Evolutionary conservation across 805 yeast species (phyloP), one percentile per base, ranked within the genome.

Genomic region (Saccharomycopsis javanensis): DNA sequence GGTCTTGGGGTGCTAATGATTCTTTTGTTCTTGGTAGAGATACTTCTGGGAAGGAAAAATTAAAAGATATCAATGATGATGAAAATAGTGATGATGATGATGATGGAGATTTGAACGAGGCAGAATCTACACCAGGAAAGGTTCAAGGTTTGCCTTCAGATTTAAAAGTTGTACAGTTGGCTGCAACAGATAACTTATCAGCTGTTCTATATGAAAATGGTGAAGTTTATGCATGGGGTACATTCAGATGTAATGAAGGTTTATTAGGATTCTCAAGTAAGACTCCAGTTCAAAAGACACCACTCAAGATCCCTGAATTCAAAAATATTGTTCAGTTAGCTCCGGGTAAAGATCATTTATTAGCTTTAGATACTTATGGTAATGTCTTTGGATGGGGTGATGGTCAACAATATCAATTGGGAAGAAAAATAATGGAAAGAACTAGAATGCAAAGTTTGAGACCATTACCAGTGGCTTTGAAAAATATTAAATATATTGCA

Each of bases 1-100:
- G 97, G 97, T 86, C 97, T 2, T 94, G 99, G 99, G 99, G 99
- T 58, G 86, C 88, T 51, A 94, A 94, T 64, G 99, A 94, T 66
- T 83, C 90, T 60, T 89, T 86, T 37, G 97, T 88, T 3, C 75
- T 94, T 50, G 99, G 98, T 18, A 82, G 99, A 69, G 88, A 86
- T 64, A 85, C 94, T 0, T 78, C 88, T 10, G 83, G 78, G 6
- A 80, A 74, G 20, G 96, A 85, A 61, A 75, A 77, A 27, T 72
- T 88, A 58, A 84, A 80, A 66, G 88, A 86, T 64, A 80, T 82
- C 74, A 88, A 83, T 63, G 83, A 70, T 2, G 76, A 67, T n/a
- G 76, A 70, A 30, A 75, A 74, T 35, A 84, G 79, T 52, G 88
- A 81, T 61, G 82, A 79, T 45, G 86, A 81, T 60, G 74, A 67